These are phyloP conservation scores for Sarcomyxa edulis DNA, from an alignment of 768 basidiomycete species.

Conservation along the genomic window DNA sequence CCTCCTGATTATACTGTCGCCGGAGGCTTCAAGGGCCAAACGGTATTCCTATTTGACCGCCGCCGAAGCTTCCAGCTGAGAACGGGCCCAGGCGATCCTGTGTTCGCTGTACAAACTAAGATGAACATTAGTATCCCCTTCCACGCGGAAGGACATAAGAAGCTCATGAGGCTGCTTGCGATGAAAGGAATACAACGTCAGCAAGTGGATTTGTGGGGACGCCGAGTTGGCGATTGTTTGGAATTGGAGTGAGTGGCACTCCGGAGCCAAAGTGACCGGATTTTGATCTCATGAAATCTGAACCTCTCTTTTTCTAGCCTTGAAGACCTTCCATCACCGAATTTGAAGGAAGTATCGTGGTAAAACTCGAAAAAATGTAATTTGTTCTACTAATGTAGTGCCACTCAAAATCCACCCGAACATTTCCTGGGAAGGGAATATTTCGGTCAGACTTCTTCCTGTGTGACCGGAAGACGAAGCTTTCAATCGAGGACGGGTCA, in stretches of 20 bases:
- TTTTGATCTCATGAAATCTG: too few species aligned
- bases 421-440: too few species aligned
- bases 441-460: too few species aligned
- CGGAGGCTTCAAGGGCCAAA: slow-evolving; percentile 8
- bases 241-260: slow-evolving; percentile 16
- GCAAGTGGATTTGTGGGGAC: slow-evolving; percentile 10
- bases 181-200: slow-evolving; percentile 9
- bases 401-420: too few species aligned
- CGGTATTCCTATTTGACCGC: slow-evolving; percentile 10
- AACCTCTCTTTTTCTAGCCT: too few species aligned
- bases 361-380: too few species aligned
- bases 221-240: slow-evolving; percentile 15
- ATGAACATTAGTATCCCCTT: slow-evolving; percentile 12
- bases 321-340: too few species aligned
- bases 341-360: too few species aligned
- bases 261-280: too few species aligned
- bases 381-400: too few species aligned
- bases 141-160: slow-evolving; percentile 11
- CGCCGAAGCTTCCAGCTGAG: slow-evolving; percentile 11
- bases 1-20: background rate
- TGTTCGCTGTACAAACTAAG: slow-evolving; percentile 4
- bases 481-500: too few species aligned
- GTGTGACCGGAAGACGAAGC: too few species aligned
- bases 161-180: slow-evolving; percentile 7
- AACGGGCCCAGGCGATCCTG: slow-evolving; percentile 11